phyloP scores from a whole-genome alignment of 2,329 filamentous ascomycete genomes.

The Xylariaceae sp. region DNA sequence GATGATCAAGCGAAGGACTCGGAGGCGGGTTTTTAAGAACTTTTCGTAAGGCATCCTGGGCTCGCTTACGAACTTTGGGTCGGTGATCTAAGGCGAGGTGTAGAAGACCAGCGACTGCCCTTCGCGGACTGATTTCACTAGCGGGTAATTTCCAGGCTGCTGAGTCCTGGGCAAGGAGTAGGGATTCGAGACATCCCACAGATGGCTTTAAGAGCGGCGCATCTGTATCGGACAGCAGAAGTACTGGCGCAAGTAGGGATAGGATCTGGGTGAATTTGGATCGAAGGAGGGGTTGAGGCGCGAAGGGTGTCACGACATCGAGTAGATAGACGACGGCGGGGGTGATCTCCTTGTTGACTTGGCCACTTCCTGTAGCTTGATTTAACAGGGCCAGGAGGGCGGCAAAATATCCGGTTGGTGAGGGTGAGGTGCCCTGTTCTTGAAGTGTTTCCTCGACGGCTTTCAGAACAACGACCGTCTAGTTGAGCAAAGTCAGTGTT shows the following conservation, averaged over 20 bases:
- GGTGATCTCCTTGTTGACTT: constrained; percentile 76
- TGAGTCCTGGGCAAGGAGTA: constrained; percentile 84
- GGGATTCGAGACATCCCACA: constrained; percentile 89
- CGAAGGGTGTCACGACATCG: constrained; percentile 81
- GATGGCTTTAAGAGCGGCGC: constrained; percentile 81
- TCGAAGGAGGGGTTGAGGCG: constrained; percentile 81
- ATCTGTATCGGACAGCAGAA: constrained; percentile 77
- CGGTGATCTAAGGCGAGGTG: constrained; percentile 80
- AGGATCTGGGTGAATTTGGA: constrained; percentile 96
- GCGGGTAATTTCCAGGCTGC: constrained; percentile 83
- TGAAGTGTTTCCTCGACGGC: constrained; percentile 91
- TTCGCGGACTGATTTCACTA: constrained; percentile 76
- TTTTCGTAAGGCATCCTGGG: constrained; percentile 81
- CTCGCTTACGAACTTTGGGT: constrained; percentile 90
- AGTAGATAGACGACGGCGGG: constrained; percentile 91
- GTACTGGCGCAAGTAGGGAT: constrained; percentile 75
- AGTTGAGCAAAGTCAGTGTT: constrained; percentile 11
- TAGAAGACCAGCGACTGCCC: constrained; percentile 82
- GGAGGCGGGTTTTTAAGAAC: constrained; percentile 83
- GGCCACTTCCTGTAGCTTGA: constrained; percentile 66
- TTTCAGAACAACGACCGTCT: constrained; percentile 82
- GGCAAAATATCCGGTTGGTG: constrained; percentile 89
- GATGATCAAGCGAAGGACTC: constrained; percentile 88
- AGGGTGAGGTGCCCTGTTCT: constrained; percentile 78
- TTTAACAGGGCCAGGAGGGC: constrained; percentile 85